Evolutionary conservation across 768 basidiomycete species (phyloP), one percentile per base, ranked within the genome.

Genomic region (Mycena vulgaris): DNA sequence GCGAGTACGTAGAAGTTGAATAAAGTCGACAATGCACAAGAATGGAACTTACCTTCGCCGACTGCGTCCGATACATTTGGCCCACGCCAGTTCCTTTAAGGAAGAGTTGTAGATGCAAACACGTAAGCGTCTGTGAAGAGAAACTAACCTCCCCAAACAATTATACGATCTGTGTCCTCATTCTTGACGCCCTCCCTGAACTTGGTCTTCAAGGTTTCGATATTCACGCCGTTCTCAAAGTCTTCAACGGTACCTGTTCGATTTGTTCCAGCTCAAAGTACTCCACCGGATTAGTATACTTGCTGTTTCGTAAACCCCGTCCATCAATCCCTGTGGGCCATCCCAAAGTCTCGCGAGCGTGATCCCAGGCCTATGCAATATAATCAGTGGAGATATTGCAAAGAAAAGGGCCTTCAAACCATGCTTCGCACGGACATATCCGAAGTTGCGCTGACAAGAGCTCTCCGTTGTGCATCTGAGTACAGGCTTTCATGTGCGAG

Each of bases 111-210:
- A n/a, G n/a, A n/a, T n/a, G n/a, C n/a, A n/a, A n/a, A n/a, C n/a
- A n/a, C n/a, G n/a, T n/a, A n/a, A n/a, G n/a, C n/a, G n/a, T n/a
- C n/a, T n/a, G n/a, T n/a, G n/a, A n/a, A n/a, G n/a, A n/a, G n/a
- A n/a, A n/a, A n/a, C n/a, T n/a, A n/a, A n/a, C n/a, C n/a, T 17
- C 91, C 88, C 93, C 93, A 94, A 16, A 89, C 85, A 3, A 92
- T 79, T 67, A 89, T 84, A 48, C 89, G 82, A 63, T 84, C 81
- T 13, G 81, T 76, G 71, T 94, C 88, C 47, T 80, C 82, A 27
- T 78, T 79, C 70, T 80, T 80, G 10, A 80, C 77, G 7, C 84
- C 90, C 62, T 86, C 83, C n/a, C 75, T 75, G 69, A 86, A 89
- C 70, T 83, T 87, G 39, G 76, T 76, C 71, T 81, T 82, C 35